These are phyloP conservation scores for Arabidopsis suecica DNA, from an alignment of 345 rosid genomes.

Conservation along the genomic window DNA sequence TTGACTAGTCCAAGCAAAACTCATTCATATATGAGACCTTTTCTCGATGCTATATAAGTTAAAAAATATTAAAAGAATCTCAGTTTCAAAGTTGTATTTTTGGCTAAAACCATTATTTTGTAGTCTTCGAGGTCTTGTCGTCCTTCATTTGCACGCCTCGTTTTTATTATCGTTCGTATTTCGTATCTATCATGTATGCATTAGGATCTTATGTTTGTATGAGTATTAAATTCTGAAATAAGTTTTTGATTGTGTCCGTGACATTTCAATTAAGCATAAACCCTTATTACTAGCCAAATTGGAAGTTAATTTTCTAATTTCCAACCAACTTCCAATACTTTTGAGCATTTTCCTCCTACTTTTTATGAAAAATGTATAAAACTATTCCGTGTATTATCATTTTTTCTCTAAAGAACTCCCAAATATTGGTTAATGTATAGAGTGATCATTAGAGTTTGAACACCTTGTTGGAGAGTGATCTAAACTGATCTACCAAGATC, in stretches of 20 bases:
- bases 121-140: conserved; percentile 54
- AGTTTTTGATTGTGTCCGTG: background rate
- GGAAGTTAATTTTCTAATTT: too few species aligned
- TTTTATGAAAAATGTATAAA: too few species aligned
- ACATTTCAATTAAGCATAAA: too few species aligned
- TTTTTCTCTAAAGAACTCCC: too few species aligned
- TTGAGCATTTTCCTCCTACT: too few species aligned
- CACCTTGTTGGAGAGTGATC: too few species aligned
- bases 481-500: too few species aligned
- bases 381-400: too few species aligned
- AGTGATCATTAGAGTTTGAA: too few species aligned
- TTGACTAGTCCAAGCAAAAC: conserved; percentile 47
- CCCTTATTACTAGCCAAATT: too few species aligned
- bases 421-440: too few species aligned
- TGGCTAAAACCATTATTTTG: conserved; percentile 43
- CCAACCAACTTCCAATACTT: too few species aligned
- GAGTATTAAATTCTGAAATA: background rate
- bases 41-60: conserved; percentile 30
- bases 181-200: conserved; percentile 29
- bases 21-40: conserved; percentile 30
- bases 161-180: conserved; percentile 37
- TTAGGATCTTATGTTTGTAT: background rate
- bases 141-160: conserved; percentile 45
- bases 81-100: conserved; percentile 47
- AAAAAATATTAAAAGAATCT: conserved; percentile 28